Percentiles rank a stretch among this genome's conserved stretches.
phyloP scores from a whole-genome alignment of 495 filamentous ascomycete genomes.

The Aspergillus homomorphus region DNA sequence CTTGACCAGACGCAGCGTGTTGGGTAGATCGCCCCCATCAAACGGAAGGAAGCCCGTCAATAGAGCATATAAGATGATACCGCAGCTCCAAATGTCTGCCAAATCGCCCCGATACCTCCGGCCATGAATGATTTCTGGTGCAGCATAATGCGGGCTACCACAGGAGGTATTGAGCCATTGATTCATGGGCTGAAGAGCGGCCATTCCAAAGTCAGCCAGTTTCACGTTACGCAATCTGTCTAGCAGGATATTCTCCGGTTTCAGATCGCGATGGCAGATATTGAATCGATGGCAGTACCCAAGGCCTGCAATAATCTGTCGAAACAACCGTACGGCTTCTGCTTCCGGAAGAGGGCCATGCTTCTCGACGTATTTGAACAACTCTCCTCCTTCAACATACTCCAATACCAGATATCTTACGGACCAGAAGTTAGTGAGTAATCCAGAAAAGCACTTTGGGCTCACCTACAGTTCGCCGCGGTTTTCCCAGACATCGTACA shows the following conservation, averaged over 20 bases:
- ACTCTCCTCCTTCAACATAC: conserved; percentile 84
- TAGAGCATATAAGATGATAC: conserved; percentile 83
- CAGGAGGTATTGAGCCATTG: conserved; percentile 82
- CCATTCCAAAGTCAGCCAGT: conserved; percentile 97
- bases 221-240: conserved; percentile 72
- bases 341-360: conserved; percentile 67
- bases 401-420: conserved; percentile 93
- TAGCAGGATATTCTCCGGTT: conserved; percentile 94
- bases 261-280: conserved; percentile 94
- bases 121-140: conserved; percentile 79
- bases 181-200: conserved; percentile 77
- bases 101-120: conserved; percentile 73
- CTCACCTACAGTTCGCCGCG: conserved; percentile 77
- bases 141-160: conserved; percentile 94
- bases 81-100: conserved; percentile 93
- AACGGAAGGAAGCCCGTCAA: conserved; percentile 80
- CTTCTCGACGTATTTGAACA: conserved; percentile 75
- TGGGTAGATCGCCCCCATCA: conserved; percentile 58
- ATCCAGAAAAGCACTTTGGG: neutral
- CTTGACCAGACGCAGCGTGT: conserved; percentile 63
- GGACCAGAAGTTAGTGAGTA: conserved; percentile 2
- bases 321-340: conserved; percentile 80
- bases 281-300: conserved; percentile 89
- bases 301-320: conserved; percentile 88
- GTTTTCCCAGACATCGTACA: conserved; percentile 98